Base-by-base conservation (phyloP, 306 rosid genomes). In the Quercus aquifolioides region DNA sequence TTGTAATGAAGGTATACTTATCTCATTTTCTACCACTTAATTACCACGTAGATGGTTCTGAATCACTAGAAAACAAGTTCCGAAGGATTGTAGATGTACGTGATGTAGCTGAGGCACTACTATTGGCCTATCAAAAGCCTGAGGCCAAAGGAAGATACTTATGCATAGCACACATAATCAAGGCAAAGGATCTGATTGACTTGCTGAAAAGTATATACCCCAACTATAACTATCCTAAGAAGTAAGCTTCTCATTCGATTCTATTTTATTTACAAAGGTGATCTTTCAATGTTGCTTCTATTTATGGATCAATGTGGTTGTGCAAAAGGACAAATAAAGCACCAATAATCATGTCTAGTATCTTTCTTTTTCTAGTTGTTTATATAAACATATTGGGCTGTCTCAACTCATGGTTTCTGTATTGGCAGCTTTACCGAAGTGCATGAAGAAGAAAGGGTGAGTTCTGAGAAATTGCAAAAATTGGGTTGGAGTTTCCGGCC, bases 101-200 rank as follows among this genome's bases (percentile, higher is more conserved):
- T 2, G 94, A 91, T 67, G 52, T 91, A 63, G 97, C 84, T 31
- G 86, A 87, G 81, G 97, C 91, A 62, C 46, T 92, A 56, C 52
- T 92, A 46, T 33, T 92, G 86, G 89, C 77, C 3, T 91, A 89
- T 55, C 97, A 91, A 90, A 94, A 89, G 87, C 81, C 19, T 0
- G 89, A 85, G 82, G 93, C 91, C 28, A 87, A 92, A 73, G 94
- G 94, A 79, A 89, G 98, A 82, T 90, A 89, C 85, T 54, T 88
- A 55, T 91, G 97, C 64, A 33, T 73, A 13, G 76, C 94, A 25
- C 86, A 85, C 56, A 0, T 30, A 4, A 28, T 86, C 73, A 76
- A 67, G 77, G 21, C 71, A 3, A 55, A 71, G 81, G 91, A 87
- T 71, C 33, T 89, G 85, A 82, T 82, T 74, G 93, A 88, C 25